Conservation (phyloP, 441 rosid species). For the Erodium texanum region DNA sequence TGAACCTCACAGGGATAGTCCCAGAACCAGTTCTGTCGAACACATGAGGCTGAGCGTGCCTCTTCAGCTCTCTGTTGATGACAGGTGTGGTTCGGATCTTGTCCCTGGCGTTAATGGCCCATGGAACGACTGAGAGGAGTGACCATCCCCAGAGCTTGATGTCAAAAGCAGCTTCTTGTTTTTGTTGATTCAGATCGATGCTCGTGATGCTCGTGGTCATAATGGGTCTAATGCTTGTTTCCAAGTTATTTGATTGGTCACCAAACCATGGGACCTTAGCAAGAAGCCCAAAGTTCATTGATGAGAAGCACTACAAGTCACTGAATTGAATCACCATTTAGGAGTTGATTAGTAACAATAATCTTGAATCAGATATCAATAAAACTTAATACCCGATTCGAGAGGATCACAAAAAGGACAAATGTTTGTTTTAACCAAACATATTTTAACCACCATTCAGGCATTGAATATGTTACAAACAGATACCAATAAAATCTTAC, state of each 20-base stretch:
- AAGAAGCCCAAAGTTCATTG: too few species aligned
- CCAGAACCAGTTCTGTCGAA: slow-evolving; percentile 17
- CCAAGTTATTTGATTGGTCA: slow-evolving; percentile 7
- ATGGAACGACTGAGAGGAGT: slow-evolving; percentile 43
- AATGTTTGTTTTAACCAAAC: too few species aligned
- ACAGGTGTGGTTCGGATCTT: slow-evolving; percentile 33
- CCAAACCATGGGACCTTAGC: too few species aligned
- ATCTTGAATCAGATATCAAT: too few species aligned
- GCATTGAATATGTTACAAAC: too few species aligned
- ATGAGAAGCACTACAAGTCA: too few species aligned
- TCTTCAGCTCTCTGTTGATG: slow-evolving; percentile 53
- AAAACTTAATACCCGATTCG: too few species aligned
- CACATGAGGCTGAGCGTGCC: slow-evolving; percentile 30
- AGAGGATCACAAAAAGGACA: too few species aligned
- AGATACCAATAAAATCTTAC: too few species aligned
- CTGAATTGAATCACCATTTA: too few species aligned
- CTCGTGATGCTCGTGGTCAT: slow-evolving; percentile 29
- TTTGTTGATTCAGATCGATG: slow-evolving; percentile 31
- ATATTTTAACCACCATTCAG: too few species aligned
- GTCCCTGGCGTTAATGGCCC: slow-evolving; percentile 28
- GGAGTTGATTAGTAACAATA: too few species aligned
- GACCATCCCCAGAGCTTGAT: slow-evolving; percentile 54
- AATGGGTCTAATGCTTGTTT: slow-evolving; percentile 30
- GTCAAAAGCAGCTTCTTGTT: slow-evolving; percentile 30
- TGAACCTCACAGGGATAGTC: slow-evolving; percentile 46